A percentile compares a stretch with the other conserved stretches of the same genome.
Conservation (phyloP, 75 land plant species). For the Sequoia sempervirens region DNA sequence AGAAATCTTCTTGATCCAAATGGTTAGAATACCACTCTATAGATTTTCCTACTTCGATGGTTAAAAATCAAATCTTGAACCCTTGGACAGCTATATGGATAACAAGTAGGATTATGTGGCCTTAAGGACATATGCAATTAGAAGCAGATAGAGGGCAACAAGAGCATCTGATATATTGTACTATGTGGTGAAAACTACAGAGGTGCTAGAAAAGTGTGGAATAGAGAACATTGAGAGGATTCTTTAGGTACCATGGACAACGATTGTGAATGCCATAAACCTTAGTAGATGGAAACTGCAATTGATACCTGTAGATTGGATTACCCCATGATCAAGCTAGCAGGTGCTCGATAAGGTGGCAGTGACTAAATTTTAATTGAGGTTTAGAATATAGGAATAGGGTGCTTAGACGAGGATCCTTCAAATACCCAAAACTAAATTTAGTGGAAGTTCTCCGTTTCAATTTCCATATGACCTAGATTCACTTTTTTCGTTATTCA, state of each 20-base stretch:
- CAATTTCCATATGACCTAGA: neutral
- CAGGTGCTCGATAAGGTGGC: neutral
- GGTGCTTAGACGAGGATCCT: no score
- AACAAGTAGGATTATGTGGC: neutral
- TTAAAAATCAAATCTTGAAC: neutral
- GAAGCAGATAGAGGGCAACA: slow-evolving; percentile 1
- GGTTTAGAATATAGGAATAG: neutral
- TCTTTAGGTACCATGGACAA: neutral
- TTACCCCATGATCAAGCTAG: neutral
- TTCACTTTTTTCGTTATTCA: neutral
- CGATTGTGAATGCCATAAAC: neutral
- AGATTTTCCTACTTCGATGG: neutral
- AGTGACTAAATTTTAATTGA: neutral
- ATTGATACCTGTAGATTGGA: neutral
- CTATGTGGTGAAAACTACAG: neutral
- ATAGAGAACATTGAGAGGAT: neutral
- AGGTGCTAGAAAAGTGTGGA: slow-evolving; percentile 3
- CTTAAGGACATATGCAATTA: neutral
- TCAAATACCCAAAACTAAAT: neutral
- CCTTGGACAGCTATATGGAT: neutral
- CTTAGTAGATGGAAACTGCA: neutral
- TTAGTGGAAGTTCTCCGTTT: neutral
- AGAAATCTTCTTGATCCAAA: no score
- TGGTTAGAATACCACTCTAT: neutral
- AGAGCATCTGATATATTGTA: neutral